phyloP scores from a whole-genome alignment of 306 rosid genomes.

The Prunus mira region DNA sequence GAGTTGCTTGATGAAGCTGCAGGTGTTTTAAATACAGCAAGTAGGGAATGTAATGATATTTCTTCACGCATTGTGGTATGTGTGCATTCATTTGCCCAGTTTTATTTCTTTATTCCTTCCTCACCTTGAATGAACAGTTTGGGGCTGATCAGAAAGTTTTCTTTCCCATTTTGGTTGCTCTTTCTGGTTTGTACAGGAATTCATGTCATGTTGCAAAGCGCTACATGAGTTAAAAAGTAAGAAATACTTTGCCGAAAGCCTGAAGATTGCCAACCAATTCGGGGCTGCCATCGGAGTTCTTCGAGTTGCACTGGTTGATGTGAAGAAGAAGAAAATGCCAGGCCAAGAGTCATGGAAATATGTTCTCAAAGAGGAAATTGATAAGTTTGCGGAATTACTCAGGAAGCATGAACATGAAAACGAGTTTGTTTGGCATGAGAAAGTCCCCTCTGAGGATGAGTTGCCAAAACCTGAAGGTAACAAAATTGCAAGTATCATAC shows the following conservation, averaged over 20 bases:
- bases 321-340: slow-evolving; percentile 34
- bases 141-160: neutral
- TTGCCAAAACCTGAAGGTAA: slow-evolving; percentile 49
- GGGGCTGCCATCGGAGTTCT: slow-evolving; percentile 70
- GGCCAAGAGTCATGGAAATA: slow-evolving; percentile 51
- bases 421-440: slow-evolving; percentile 66
- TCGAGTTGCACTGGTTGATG: slow-evolving; percentile 35
- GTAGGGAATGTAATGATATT: slow-evolving; percentile 42
- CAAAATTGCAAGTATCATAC: slow-evolving; percentile 50
- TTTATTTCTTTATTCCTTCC: neutral
- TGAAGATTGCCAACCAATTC: slow-evolving; percentile 41
- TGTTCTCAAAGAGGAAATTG: slow-evolving; percentile 39
- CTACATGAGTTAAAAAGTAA: slow-evolving; percentile 57
- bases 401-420: slow-evolving; percentile 62
- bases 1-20: slow-evolving; percentile 66
- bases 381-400: slow-evolving; percentile 48
- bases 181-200: slow-evolving; percentile 51
- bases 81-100: neutral
- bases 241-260: slow-evolving; percentile 50
- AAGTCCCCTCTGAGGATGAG: slow-evolving; percentile 38
- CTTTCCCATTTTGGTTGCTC: neutral
- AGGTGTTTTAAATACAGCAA: slow-evolving; percentile 22
- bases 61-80: slow-evolving; percentile 53
- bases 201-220: slow-evolving; percentile 45
- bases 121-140: neutral